Evolutionary conservation across 176 grass and related monocot genomes (phyloP).

Genomic region (Juncus inflexus): DNA sequence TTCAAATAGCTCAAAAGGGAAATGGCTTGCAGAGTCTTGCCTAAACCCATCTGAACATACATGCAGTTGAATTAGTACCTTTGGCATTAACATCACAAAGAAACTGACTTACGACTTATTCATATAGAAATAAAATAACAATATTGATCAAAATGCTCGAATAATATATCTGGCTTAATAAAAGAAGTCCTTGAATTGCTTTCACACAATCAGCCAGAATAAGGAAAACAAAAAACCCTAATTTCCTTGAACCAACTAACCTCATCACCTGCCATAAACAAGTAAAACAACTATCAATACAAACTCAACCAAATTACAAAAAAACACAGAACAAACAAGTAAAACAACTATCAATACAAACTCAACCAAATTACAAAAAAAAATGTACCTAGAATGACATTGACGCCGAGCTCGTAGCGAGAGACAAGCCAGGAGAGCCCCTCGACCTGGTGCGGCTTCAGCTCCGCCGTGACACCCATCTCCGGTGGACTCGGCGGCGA

Average conservation of each 20-base stretch:
- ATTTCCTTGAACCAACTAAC: slow-evolving; percentile 24
- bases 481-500: slow-evolving; percentile 7
- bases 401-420: slow-evolving; percentile 73
- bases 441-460: slow-evolving; percentile 80
- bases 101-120: not conserved
- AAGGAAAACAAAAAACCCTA: not conserved
- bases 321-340: not conserved
- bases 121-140: no score
- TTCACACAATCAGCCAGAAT: not conserved
- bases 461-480: slow-evolving; percentile 51
- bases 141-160: no score
- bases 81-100: not conserved
- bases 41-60: slow-evolving; percentile 73
- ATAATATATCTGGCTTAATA: no score
- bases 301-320: not conserved
- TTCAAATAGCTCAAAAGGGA: slow-evolving; percentile 79
- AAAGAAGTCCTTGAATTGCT: no score
- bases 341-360: not conserved
- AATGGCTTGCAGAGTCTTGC: slow-evolving; percentile 92
- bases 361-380: not conserved
- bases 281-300: not conserved
- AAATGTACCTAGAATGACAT: slow-evolving; percentile 60
- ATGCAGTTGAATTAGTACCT: not conserved
- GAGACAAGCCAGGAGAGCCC: slow-evolving; percentile 74
- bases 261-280: slow-evolving; percentile 64